These are phyloP conservation scores for Cephalotrichum gorgonifer DNA, from an alignment of 2,329 filamentous ascomycete species.

Conservation along the genomic window DNA sequence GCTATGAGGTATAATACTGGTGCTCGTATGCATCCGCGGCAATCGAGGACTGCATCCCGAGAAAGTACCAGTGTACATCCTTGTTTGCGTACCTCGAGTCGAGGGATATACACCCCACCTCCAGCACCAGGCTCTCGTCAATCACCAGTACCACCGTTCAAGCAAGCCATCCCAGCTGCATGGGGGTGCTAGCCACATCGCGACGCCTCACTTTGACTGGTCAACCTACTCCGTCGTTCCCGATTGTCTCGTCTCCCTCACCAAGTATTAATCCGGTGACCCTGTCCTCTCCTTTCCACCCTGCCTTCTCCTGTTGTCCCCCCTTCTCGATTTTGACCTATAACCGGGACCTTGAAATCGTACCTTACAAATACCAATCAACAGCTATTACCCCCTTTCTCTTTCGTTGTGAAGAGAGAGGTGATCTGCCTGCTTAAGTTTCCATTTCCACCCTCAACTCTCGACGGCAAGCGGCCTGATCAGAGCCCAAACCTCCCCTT, in stretches of 20 bases:
- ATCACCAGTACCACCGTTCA: background rate
- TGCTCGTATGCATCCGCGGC: too few relatives aligned
- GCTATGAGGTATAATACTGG: too few relatives aligned
- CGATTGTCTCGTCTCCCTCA: background rate
- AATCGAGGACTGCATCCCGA: background rate
- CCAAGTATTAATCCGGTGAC: slow-evolving; percentile 3
- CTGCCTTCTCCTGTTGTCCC: too few relatives aligned
- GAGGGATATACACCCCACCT: background rate
- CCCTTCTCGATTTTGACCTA: background rate
- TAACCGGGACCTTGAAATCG: too few relatives aligned
- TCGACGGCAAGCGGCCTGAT: background rate
- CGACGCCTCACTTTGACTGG: slow-evolving; percentile 6
- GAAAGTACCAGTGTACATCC: background rate
- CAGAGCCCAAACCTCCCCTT: background rate
- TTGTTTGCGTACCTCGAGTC: background rate
- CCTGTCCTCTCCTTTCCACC: background rate
- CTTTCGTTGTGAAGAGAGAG: background rate
- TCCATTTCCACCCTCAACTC: background rate
- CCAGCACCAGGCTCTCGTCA: background rate
- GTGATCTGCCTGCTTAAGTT: background rate
- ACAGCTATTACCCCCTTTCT: background rate
- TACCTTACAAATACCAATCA: too few relatives aligned
- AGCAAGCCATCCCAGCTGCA: slow-evolving; percentile 1
- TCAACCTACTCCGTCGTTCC: background rate
- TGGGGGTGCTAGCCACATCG: slow-evolving; percentile 2